These are phyloP conservation scores for Tulasnella sp. DNA, from an alignment of 768 basidiomycete genomes.

Conservation along the genomic window DNA sequence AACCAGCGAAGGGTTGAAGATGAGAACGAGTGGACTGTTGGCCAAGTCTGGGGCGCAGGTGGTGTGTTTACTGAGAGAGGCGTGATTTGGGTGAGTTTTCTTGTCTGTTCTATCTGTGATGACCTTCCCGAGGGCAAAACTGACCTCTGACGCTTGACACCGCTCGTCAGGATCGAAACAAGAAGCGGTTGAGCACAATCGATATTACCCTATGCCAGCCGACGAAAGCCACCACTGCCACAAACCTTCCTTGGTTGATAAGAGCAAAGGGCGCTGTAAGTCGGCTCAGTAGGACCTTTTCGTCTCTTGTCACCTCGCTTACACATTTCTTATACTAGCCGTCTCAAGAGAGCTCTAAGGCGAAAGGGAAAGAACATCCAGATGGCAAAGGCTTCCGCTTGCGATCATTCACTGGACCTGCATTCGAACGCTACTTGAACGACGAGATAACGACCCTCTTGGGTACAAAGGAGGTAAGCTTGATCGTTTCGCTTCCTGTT, in stretches of 20 bases:
- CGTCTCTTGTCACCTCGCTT: neutral
- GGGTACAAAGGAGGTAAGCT: constrained; percentile 2
- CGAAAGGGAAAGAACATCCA: neutral
- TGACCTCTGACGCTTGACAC: neutral
- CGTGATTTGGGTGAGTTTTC: neutral
- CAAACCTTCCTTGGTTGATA: neutral
- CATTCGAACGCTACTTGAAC: constrained; percentile 12
- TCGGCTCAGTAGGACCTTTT: neutral
- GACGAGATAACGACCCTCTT: neutral
- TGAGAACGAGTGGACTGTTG: constrained; percentile 13
- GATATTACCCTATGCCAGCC: constrained; percentile 1
- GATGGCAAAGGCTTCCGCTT: constrained; percentile 4
- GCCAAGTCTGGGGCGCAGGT: constrained; percentile 5
- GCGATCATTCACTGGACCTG: neutral
- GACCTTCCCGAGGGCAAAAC: neutral
- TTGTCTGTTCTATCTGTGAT: neutral
- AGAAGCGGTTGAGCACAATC: neutral
- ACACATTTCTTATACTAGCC: neutral
- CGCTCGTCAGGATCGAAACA: neutral
- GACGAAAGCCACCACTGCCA: neutral
- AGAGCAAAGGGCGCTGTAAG: constrained; percentile 7
- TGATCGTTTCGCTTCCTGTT: no score
- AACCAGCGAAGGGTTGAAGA: constrained; percentile 4
- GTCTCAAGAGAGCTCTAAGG: neutral
- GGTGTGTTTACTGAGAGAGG: constrained; percentile 6